Conservation (phyloP, 2,329 filamentous ascomycete genomes). For the Botryotinia convoluta region DNA sequence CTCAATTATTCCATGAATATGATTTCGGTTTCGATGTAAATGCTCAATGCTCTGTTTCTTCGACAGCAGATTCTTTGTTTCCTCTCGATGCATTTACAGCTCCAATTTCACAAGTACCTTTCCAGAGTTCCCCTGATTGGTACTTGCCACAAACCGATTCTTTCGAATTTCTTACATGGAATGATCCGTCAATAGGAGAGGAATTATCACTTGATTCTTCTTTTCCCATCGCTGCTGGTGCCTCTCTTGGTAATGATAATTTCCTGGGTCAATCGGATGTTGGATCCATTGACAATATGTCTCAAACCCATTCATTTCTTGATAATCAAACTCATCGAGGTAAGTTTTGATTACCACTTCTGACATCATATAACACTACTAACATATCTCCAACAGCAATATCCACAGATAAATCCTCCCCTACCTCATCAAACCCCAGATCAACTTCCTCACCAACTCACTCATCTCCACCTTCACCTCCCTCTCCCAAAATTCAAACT, state of each 20-base stretch:
- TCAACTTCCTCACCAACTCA: constrained; percentile 1
- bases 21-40: constrained; percentile 15
- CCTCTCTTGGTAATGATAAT: constrained; percentile 15
- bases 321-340: constrained; percentile 2
- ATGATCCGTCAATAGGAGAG: not conserved
- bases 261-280: constrained; percentile 16
- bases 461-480: constrained; percentile 12
- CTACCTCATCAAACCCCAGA: not conserved
- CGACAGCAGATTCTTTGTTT: constrained; percentile 2
- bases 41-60: not conserved
- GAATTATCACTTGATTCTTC: constrained; percentile 8
- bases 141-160: constrained; percentile 17
- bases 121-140: constrained; percentile 17
- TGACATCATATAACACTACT: not conserved
- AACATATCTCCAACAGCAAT: not conserved
- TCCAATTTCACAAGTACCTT: not conserved
- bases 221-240: constrained; percentile 13
- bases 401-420: constrained; percentile 10
- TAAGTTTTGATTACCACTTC: not conserved
- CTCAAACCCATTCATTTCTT: constrained; percentile 17
- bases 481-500: constrained; percentile 6
- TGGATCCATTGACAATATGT: constrained; percentile 11
- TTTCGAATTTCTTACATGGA: constrained; percentile 13
- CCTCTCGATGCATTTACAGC: constrained; percentile 2
- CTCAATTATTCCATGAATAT: constrained; percentile 10